Conservation (phyloP, 108 stramenopile species). For the Fragilariopsis cylindrus region DNA sequence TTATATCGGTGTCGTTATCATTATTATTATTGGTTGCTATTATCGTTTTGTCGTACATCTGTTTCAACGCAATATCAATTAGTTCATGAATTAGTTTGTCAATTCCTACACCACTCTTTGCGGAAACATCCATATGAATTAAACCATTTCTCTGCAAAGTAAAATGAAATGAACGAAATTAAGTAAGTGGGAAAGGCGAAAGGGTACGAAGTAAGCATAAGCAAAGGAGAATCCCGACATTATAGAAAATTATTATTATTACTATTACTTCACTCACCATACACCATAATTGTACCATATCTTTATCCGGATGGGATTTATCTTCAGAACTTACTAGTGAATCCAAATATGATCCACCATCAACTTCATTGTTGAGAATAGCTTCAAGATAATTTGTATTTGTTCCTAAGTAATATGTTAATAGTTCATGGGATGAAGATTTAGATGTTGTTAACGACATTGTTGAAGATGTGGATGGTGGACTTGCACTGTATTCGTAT, state of each 20-base stretch:
- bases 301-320: conserved; percentile 60
- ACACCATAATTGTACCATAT: conserved; percentile 81
- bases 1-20: not conserved
- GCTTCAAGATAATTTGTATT: conserved; percentile 31
- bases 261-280: conserved; percentile 6
- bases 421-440: conserved; percentile 26
- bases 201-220: not conserved
- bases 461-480: not conserved
- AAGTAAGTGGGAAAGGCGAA: not conserved
- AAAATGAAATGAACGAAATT: not conserved
- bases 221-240: not conserved
- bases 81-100: conserved; percentile 58
- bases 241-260: not conserved
- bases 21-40: not conserved
- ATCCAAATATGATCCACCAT: conserved; percentile 55
- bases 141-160: conserved; percentile 54
- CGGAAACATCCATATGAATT: conserved; percentile 69
- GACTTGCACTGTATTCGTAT: conserved; percentile 62
- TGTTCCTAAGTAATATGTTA: conserved; percentile 50
- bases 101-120: conserved; percentile 69
- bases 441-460: not conserved
- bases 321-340: conserved; percentile 73
- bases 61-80: conserved; percentile 48
- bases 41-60: conserved; percentile 18
- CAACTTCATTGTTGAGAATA: conserved; percentile 34